These are phyloP conservation scores for Ustilago trichophora DNA, from an alignment of 1,284 basidiomycete species.

Conservation along the genomic window DNA sequence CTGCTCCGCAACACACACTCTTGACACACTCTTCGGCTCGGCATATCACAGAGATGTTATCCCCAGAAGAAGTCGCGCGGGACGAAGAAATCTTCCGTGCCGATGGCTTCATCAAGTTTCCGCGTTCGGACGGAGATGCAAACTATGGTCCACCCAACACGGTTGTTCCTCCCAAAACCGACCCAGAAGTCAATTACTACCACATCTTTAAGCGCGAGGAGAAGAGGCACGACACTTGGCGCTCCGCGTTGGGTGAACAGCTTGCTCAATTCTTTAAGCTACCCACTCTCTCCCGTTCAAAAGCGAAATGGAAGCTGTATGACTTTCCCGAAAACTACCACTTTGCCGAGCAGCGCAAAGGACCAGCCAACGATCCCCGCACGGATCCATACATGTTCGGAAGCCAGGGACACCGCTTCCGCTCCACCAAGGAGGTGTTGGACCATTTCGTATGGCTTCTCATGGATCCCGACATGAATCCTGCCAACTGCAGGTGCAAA, in stretches of 20 bases:
- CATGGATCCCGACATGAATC: slow-evolving; percentile 33
- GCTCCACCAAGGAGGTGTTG: slow-evolving; percentile 40
- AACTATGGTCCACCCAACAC: slow-evolving; percentile 43
- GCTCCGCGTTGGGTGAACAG: slow-evolving; percentile 25
- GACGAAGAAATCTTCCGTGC: slow-evolving; percentile 49
- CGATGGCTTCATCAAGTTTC: slow-evolving; percentile 50
- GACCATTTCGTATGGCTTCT: slow-evolving; percentile 51
- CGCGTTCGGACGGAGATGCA: slow-evolving; percentile 51
- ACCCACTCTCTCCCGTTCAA: slow-evolving; percentile 19
- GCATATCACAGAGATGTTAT: too few species aligned
- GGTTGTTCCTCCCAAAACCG: slow-evolving; percentile 29
- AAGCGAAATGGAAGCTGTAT: slow-evolving; percentile 44
- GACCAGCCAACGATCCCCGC: slow-evolving; percentile 18
- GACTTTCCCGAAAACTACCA: slow-evolving; percentile 47
- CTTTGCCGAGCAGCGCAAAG: slow-evolving; percentile 57
- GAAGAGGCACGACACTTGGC: slow-evolving; percentile 28
- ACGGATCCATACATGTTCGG: slow-evolving; percentile 57
- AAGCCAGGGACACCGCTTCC: slow-evolving; percentile 41
- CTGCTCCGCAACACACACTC: too few species aligned
- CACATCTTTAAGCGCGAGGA: slow-evolving; percentile 44
- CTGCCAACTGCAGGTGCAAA: slow-evolving; percentile 44
- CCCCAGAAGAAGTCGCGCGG: slow-evolving; percentile 22
- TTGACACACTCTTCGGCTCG: too few species aligned
- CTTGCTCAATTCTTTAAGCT: slow-evolving; percentile 37
- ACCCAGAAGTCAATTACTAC: slow-evolving; percentile 48